Base-by-base conservation (phyloP, 1,139 yeast species). In the Magnusiomyces suaveolens region DNA sequence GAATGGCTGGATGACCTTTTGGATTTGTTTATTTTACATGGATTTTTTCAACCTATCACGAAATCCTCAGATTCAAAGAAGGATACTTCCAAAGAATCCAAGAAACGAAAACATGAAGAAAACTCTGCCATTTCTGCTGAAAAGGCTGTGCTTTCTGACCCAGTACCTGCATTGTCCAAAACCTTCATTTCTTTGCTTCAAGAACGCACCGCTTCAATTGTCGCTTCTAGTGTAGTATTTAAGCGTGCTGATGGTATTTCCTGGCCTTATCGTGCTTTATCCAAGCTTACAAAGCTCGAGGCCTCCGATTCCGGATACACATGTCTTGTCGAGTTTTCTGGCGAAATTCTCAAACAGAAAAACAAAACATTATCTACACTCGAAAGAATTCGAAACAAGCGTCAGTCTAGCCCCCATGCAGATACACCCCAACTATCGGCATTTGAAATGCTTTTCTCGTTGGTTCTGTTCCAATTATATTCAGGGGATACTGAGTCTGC, bases 381-480 rank as follows among this genome's bases (percentile, higher is more conserved):
- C 47, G 71, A 72, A 20, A 71, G 75, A 43, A 76, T 84, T 46
- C 73, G 75, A 56, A 61, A 68, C 46, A 67, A 69, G 56, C 65
- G 75, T 43, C 66, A 66, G 44, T 66, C 73, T 8, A 66, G 74
- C 2, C 70, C 70, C 2, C 76, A 72, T 54, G 68, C 69, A 1
- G 75, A 73, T 55, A 67, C 67, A 38, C 64, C 75, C 1, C 75
- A 75, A 53, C 62, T 76, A 6, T 64, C 69, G 48, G 81, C 78
- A n/a, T 84, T 86, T 64, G 95, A 88, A 66, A 72, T 87, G 48
- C 72, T 92, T 51, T 81, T 87, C 57, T 84, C 96, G 0, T 80
- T 87, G 78, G 85, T 85, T 1, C 69, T 89, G 49, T 68, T 92
- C 29, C 96, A 89, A 66, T 75, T 90, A 46, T 89, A 83, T 64